These are phyloP conservation scores for Termitomyces eurrhizus DNA, from an alignment of 768 basidiomycete species.

Conservation along the genomic window DNA sequence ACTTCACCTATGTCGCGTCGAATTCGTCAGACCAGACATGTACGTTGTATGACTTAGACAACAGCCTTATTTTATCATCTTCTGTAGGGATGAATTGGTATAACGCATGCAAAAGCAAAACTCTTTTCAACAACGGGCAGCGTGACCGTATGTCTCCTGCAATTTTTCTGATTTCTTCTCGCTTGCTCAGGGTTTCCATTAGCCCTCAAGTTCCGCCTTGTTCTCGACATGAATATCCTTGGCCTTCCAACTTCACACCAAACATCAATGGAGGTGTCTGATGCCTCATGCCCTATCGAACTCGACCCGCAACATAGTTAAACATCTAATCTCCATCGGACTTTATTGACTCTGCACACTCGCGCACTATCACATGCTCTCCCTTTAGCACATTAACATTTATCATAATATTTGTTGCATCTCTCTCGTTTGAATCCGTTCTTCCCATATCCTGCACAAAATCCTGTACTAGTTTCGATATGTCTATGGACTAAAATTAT, in stretches of 20 bases:
- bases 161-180: constrained; percentile 1
- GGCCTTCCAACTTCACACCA: constrained; percentile 56
- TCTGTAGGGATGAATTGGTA: constrained; percentile 69
- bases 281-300: constrained; percentile 69
- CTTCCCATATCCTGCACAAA: constrained; percentile 4
- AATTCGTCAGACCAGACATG: constrained; percentile 86
- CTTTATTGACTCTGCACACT: constrained; percentile 6
- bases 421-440: constrained; percentile 1
- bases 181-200: constrained; percentile 18
- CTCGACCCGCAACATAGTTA: constrained; percentile 51
- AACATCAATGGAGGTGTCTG: constrained; percentile 52
- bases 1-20: constrained; percentile 76
- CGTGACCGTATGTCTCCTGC: constrained; percentile 51
- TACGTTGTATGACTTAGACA: constrained; percentile 23
- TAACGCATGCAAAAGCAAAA: constrained; percentile 65
- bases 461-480: constrained; percentile 15
- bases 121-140: constrained; percentile 41
- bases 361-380: constrained; percentile 13
- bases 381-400: constrained; percentile 14
- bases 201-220: constrained; percentile 63
- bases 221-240: constrained; percentile 62
- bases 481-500: constrained; percentile 15
- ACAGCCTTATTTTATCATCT: background rate
- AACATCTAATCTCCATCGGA: constrained; percentile 13
- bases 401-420: constrained; percentile 15